Evolutionary conservation across 768 basidiomycete species (phyloP).

Genomic region (Pisolithus microcarpus): DNA sequence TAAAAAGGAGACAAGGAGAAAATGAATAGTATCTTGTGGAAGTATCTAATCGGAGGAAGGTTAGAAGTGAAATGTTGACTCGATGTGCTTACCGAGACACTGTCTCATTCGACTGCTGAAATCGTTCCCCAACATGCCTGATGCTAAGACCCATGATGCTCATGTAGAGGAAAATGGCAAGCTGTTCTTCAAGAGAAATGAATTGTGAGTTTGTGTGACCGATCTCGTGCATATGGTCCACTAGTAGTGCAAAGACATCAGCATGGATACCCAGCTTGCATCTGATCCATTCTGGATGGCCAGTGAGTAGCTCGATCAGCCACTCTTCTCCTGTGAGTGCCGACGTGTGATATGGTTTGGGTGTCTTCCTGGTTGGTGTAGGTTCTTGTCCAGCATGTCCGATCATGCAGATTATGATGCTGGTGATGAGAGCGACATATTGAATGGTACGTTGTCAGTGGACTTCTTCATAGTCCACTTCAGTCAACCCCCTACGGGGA

Average conservation of each 20-base stretch:
- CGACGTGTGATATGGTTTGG: no score
- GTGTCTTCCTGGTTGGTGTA: no score
- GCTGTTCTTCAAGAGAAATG: conserved; percentile 29
- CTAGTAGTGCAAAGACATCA: neutral
- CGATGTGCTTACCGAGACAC: no score
- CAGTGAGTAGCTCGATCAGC: neutral
- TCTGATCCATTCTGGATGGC: neutral
- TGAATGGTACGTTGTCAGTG: no score
- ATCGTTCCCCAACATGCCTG: conserved; percentile 27
- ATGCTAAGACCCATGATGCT: conserved; percentile 22
- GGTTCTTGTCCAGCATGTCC: no score
- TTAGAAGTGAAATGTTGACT: no score
- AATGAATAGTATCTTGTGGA: neutral
- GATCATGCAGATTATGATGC: no score
- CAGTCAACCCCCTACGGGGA: no score
- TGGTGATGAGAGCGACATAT: no score
- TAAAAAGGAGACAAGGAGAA: conserved; percentile 19
- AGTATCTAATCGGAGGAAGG: no score
- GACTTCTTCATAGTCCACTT: no score
- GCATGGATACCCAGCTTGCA: neutral
- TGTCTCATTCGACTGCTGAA: conserved; percentile 18
- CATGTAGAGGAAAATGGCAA: conserved; percentile 33
- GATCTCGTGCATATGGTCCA: neutral
- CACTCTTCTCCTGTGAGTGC: no score
- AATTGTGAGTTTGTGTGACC: conserved; percentile 9